Evolutionary conservation across 192 early-diverging fungal genomes (phyloP).

Genomic region (Thamnidium elegans): DNA sequence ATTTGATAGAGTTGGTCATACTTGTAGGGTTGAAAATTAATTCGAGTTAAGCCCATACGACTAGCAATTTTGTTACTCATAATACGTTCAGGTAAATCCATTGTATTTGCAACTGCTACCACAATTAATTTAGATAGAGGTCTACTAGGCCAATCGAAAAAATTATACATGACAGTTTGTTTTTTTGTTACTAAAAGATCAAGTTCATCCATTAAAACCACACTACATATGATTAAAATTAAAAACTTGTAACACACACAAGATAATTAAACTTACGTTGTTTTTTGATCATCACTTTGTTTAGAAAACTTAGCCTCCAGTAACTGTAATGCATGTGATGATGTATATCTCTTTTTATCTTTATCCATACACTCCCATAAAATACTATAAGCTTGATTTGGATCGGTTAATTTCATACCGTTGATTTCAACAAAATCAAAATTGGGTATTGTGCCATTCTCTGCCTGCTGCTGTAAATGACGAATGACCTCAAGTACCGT

Average conservation of each 20-base stretch:
- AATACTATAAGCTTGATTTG: slow-evolving; percentile 78
- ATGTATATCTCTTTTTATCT: slow-evolving; percentile 53
- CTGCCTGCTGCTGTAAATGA: slow-evolving; percentile 57
- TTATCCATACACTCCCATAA: slow-evolving; percentile 76
- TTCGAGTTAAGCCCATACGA: slow-evolving; percentile 80
- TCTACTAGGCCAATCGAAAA: slow-evolving; percentile 96
- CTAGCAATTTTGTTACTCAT: slow-evolving; percentile 86
- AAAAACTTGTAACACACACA: slow-evolving; percentile 18
- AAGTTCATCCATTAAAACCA: slow-evolving; percentile 96
- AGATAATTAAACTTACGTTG: slow-evolving; percentile 36
- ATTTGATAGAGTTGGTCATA: slow-evolving; percentile 83
- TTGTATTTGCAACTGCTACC: slow-evolving; percentile 96
- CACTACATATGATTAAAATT: slow-evolving; percentile 42
- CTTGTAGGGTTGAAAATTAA: slow-evolving; percentile 92
- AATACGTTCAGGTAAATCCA: slow-evolving; percentile 95
- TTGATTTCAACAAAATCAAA: slow-evolving; percentile 97
- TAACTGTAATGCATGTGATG: slow-evolving; percentile 75
- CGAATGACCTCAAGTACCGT: slow-evolving; percentile 86
- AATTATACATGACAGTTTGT: slow-evolving; percentile 95
- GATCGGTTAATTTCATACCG: slow-evolving; percentile 95
- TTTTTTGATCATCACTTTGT: slow-evolving; percentile 19
- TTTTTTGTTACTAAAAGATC: slow-evolving; percentile 91
- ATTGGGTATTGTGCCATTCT: slow-evolving; percentile 56
- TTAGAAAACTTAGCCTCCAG: slow-evolving; percentile 72
- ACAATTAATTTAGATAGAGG: slow-evolving; percentile 83